Evolutionary conservation across 164 flowering plant species (phyloP).

Genomic region (Sedum album): DNA sequence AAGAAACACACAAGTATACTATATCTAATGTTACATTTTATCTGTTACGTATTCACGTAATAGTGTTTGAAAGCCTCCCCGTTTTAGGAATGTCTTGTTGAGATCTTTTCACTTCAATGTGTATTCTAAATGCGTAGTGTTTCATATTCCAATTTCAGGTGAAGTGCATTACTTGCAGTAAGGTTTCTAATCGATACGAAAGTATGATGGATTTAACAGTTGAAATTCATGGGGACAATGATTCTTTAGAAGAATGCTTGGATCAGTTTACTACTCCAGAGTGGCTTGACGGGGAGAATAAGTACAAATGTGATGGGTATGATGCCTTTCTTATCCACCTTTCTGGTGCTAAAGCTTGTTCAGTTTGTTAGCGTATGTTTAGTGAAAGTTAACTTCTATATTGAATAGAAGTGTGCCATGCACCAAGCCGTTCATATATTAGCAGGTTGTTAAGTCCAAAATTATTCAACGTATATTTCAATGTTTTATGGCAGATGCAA

Average conservation of each 20-base stretch:
- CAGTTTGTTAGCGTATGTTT: not conserved
- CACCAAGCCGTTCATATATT: not conserved
- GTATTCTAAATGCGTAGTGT: not conserved
- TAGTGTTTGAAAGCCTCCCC: not conserved
- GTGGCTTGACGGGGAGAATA: conserved; percentile 90
- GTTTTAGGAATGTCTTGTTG: not conserved
- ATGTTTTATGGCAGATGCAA: conserved; percentile 50
- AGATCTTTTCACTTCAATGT: not conserved
- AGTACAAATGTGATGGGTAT: conserved; percentile 94
- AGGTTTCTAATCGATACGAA: conserved; percentile 74
- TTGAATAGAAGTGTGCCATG: not conserved
- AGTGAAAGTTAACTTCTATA: not conserved
- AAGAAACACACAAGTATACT: not conserved
- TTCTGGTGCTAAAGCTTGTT: not conserved
- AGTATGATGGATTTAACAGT: conserved; percentile 99
- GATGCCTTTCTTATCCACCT: conserved; percentile 9
- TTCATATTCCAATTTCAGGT: conserved; percentile 39
- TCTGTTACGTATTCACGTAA: not conserved
- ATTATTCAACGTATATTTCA: not conserved
- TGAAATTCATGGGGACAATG: conserved; percentile 87
- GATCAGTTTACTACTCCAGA: conserved; percentile 79
- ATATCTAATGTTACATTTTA: not conserved
- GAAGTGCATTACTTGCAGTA: conserved; percentile 61
- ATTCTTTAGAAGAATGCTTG: conserved; percentile 80
- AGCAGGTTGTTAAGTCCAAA: not conserved